Evolutionary conservation across 805 yeast genomes (phyloP).

Genomic region (Saccharomycopsis schoenii): DNA sequence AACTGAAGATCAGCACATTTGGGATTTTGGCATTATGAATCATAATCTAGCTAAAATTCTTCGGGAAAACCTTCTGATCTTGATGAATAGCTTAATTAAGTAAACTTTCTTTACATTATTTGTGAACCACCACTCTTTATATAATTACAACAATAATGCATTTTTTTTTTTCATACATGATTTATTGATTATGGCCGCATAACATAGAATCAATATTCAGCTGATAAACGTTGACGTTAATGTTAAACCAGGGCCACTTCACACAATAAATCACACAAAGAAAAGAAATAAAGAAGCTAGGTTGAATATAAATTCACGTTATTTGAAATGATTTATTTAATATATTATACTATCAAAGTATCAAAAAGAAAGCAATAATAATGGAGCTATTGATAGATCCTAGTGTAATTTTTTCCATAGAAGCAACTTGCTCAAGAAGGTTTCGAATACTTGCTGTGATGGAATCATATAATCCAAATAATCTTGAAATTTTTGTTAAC

Average conservation of each 20-base stretch:
- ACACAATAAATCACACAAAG: not conserved
- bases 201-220: no score
- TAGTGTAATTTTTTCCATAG: not conserved
- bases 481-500: not conserved
- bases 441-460: constrained; percentile 6
- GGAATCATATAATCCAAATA: not conserved
- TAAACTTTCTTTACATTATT: no score
- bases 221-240: not conserved
- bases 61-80: not conserved
- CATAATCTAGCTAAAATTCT: not conserved
- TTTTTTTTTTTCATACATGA: not conserved
- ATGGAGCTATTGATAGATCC: constrained; percentile 5
- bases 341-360: not conserved
- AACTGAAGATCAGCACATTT: not conserved
- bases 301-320: no score
- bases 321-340: not conserved
- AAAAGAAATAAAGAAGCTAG: not conserved
- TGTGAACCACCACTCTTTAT: not conserved
- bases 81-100: no score
- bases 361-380: not conserved
- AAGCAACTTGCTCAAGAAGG: not conserved
- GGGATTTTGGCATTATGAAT: not conserved
- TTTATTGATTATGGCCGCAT: not conserved
- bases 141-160: not conserved
- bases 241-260: not conserved